Evolutionary conservation across 2,329 filamentous ascomycete genomes (phyloP).

Genomic region (Talaromyces sp.): DNA sequence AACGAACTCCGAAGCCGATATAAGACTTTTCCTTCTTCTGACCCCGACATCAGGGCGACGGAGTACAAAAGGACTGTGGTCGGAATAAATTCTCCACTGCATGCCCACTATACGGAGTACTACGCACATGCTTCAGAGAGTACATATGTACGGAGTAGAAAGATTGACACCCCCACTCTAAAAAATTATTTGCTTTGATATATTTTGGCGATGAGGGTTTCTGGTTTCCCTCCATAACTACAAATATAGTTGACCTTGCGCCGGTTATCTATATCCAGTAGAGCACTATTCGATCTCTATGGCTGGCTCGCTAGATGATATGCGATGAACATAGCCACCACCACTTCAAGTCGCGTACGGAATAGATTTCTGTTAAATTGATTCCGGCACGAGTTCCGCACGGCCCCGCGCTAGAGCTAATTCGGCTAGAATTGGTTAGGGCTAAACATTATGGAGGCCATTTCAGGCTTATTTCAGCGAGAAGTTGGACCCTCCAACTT

Average conservation of each 20-base stretch:
- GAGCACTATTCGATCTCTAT: not conserved
- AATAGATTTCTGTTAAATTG: not conserved
- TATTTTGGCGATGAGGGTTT: not conserved
- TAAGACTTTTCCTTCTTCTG: not conserved
- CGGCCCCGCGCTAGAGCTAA: constrained; percentile 2
- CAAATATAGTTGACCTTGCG: not conserved
- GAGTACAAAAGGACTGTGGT: not conserved
- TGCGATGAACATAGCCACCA: constrained; percentile 11
- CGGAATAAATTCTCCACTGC: not conserved
- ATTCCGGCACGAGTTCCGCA: not conserved
- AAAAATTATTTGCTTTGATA: not conserved
- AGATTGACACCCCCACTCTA: not conserved
- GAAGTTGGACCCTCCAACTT: not conserved
- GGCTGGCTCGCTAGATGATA: not conserved
- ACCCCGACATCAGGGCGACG: not conserved
- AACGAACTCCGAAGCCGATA: constrained; percentile 5
- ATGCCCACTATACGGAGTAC: no score
- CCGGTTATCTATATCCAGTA: not conserved
- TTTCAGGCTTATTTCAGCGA: not conserved
- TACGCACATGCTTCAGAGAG: not conserved
- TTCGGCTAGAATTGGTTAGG: not conserved
- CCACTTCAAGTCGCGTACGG: not conserved
- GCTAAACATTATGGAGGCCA: not conserved
- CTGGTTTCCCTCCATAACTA: not conserved
- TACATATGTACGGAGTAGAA: not conserved